These are phyloP conservation scores for Odontarrhena argentea DNA, from an alignment of 345 rosid species.

Conservation along the genomic window DNA sequence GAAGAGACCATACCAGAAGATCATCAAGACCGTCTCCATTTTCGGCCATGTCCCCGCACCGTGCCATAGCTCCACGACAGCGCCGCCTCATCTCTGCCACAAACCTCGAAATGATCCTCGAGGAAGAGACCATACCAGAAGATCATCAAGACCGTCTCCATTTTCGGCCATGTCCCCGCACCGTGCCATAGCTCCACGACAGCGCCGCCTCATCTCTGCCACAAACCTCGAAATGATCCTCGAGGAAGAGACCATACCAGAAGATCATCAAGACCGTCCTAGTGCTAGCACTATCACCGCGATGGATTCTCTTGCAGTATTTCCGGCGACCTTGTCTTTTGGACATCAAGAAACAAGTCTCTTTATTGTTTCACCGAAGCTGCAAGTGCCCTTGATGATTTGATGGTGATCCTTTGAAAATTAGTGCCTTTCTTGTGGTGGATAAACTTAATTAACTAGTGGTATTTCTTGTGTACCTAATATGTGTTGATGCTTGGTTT, in stretches of 20 bases:
- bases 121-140: constrained; percentile 29
- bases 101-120: constrained; percentile 38
- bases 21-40: constrained; percentile 27
- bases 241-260: constrained; percentile 32
- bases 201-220: constrained; percentile 30
- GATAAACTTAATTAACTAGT: constrained; percentile 2
- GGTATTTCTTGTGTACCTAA: neutral
- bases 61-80: constrained; percentile 19
- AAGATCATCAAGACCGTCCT: neutral
- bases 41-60: constrained; percentile 30
- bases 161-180: constrained; percentile 31
- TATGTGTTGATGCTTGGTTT: constrained; percentile 14
- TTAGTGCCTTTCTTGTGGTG: constrained; percentile 1
- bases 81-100: constrained; percentile 32
- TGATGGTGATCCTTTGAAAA: neutral
- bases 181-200: constrained; percentile 26
- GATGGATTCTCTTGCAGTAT: constrained; percentile 4
- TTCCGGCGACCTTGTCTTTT: constrained; percentile 32
- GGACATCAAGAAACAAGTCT: constrained; percentile 34
- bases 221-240: constrained; percentile 37
- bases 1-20: constrained; percentile 27
- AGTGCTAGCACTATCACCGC: neutral
- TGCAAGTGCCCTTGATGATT: constrained; percentile 34
- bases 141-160: constrained; percentile 7
- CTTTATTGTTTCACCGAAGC: constrained; percentile 25